A percentile compares a stretch with the other conserved stretches of the same genome.
phyloP scores from a whole-genome alignment of 1,284 basidiomycete species.

The Porodaedalea pini region DNA sequence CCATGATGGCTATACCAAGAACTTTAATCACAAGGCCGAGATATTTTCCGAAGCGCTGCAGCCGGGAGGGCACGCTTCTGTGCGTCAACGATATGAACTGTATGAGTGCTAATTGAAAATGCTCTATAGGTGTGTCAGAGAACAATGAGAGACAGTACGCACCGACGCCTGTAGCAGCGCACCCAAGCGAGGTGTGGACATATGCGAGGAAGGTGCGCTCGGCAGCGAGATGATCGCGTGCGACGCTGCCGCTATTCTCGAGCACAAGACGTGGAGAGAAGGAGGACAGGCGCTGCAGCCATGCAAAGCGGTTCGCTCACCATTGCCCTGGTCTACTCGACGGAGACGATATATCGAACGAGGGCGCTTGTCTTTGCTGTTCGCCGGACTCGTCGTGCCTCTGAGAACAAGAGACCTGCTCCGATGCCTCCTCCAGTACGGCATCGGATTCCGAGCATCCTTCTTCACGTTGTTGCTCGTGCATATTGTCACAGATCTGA shows the following conservation, averaged over 20 bases:
- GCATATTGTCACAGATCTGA: background rate
- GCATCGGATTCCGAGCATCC: background rate
- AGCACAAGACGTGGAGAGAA: conserved; percentile 32
- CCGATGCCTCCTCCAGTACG: background rate
- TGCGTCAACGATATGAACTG: conserved; percentile 8
- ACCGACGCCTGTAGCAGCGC: conserved; percentile 39
- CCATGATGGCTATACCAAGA: conserved; percentile 9
- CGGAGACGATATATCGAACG: background rate
- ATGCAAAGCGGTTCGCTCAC: background rate
- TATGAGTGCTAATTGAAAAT: conserved; percentile 8
- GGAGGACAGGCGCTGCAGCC: background rate
- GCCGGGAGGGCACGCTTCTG: background rate
- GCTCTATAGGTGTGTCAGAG: background rate
- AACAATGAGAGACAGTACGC: background rate
- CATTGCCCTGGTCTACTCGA: background rate
- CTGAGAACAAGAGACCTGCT: background rate
- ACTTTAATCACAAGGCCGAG: conserved; percentile 5
- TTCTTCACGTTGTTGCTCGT: background rate
- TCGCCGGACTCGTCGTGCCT: background rate
- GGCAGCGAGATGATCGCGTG: conserved; percentile 47
- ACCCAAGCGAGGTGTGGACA: conserved; percentile 43
- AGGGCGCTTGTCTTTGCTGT: background rate
- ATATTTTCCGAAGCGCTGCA: background rate
- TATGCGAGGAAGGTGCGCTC: conserved; percentile 50
- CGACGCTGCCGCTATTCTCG: conserved; percentile 43